Evolutionary conservation across 1,284 basidiomycete genomes (phyloP).

Genomic region (Ganoderma sinense): DNA sequence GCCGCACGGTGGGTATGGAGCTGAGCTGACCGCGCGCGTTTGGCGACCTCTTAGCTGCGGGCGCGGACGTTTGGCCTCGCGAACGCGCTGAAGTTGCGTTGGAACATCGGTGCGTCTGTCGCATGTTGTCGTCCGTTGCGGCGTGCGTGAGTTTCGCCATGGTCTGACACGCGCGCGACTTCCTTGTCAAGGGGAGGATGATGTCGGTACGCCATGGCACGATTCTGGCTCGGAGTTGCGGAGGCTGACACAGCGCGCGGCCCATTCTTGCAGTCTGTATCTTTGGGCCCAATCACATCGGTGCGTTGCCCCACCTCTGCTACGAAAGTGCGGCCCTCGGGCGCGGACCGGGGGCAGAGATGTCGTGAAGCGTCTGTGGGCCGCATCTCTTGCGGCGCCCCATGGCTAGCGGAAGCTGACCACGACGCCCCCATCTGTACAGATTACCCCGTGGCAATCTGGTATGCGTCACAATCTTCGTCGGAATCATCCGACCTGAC

Average conservation of each 20-base stretch:
- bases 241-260: constrained; percentile 23
- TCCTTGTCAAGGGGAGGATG: constrained; percentile 29
- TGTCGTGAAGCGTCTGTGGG: background rate
- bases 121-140: background rate
- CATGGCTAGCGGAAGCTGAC: background rate
- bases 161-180: background rate
- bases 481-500: constrained; percentile 27
- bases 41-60: constrained; percentile 24
- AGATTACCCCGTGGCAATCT: constrained; percentile 77
- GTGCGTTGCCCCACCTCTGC: constrained; percentile 18
- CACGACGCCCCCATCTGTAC: background rate
- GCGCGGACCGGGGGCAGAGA: background rate
- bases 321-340: background rate
- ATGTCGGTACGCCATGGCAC: constrained; percentile 28
- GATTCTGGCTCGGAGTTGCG: constrained; percentile 3
- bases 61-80: constrained; percentile 34
- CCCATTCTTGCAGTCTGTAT: constrained; percentile 37
- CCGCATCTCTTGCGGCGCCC: background rate
- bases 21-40: constrained; percentile 3
- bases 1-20: constrained; percentile 1
- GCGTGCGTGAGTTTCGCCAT: background rate
- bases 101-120: constrained; percentile 32
- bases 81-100: constrained; percentile 30
- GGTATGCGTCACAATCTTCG: constrained; percentile 38
- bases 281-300: constrained; percentile 45